phyloP scores from a whole-genome alignment of 352 stramenopile species.

The Pythium folliculosum region DNA sequence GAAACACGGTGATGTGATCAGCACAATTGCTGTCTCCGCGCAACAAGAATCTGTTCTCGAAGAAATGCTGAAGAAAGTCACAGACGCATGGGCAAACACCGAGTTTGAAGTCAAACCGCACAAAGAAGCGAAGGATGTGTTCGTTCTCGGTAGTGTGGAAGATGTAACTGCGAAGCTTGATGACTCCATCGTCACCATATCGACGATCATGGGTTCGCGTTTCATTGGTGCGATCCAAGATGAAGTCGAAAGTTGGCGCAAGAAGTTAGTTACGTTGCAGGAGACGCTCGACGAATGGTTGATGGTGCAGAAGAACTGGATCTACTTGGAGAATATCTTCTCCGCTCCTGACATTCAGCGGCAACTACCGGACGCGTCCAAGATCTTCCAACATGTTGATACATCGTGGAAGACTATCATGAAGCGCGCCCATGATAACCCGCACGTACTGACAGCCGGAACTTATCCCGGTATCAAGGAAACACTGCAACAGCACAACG shows the following conservation, averaged over 20 bases:
- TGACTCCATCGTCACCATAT: constrained; percentile 93
- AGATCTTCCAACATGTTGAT: constrained; percentile 91
- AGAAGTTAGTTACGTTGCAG: constrained; percentile 80
- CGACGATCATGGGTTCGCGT: constrained; percentile 90
- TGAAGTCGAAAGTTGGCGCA: constrained; percentile 88
- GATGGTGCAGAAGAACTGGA: constrained; percentile 88
- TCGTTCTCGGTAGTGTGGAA: constrained; percentile 91
- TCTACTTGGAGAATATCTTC: constrained; percentile 90
- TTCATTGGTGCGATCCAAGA: constrained; percentile 91
- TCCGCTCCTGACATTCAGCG: constrained; percentile 90
- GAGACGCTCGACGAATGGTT: constrained; percentile 90
- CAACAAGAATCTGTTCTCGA: constrained; percentile 92
- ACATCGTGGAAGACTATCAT: constrained; percentile 92
- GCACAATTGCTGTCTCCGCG: constrained; percentile 77
- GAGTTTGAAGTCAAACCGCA: constrained; percentile 94
- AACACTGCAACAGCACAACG: constrained; percentile 82
- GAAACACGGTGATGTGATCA: constrained; percentile 87
- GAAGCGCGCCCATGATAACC: constrained; percentile 84
- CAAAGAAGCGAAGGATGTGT: constrained; percentile 94
- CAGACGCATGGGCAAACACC: constrained; percentile 80
- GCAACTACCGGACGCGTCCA: constrained; percentile 88
- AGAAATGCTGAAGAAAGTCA: constrained; percentile 94
- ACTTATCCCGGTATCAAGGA: constrained; percentile 83
- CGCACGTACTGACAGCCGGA: constrained; percentile 82
- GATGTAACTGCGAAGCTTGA: constrained; percentile 91